A percentile compares a stretch with the other conserved stretches of the same genome.
Evolutionary conservation across 2,329 filamentous ascomycete species (phyloP).

Genomic region (Pochonia chlamydosporia): DNA sequence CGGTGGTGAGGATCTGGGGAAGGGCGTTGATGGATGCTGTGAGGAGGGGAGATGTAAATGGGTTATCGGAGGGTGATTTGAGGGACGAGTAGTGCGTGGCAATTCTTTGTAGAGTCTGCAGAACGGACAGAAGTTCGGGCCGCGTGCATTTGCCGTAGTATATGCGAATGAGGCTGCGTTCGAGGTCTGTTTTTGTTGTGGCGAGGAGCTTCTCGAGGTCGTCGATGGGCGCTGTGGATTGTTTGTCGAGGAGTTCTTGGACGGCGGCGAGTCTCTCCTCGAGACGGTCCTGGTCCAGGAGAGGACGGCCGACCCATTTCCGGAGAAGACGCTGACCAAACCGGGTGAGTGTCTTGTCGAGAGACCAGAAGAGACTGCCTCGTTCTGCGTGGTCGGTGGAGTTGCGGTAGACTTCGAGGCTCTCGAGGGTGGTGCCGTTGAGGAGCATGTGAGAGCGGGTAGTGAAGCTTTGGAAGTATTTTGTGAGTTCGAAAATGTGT

Average conservation of each 20-base stretch:
- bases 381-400: constrained; percentile 79
- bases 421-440: constrained; percentile 90
- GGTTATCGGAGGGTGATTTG: constrained; percentile 57
- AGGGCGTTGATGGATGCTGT: constrained; percentile 67
- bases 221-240: constrained; percentile 62
- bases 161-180: constrained; percentile 88
- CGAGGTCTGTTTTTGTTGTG: constrained; percentile 73
- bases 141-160: constrained; percentile 96
- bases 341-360: constrained; percentile 86
- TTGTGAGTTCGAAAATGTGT: constrained; percentile 92
- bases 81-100: constrained; percentile 68
- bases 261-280: constrained; percentile 79
- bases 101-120: constrained; percentile 81
- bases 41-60: constrained; percentile 67
- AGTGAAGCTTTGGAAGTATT: constrained; percentile 95
- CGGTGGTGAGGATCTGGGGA: constrained; percentile 67
- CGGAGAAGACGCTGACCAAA: constrained; percentile 83
- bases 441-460: constrained; percentile 92
- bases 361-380: constrained; percentile 90
- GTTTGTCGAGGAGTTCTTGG: constrained; percentile 71
- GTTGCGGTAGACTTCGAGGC: constrained; percentile 92
- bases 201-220: constrained; percentile 67
- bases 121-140: constrained; percentile 75
- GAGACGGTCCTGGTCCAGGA: constrained; percentile 69
- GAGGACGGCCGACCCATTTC: constrained; percentile 90